Base-by-base conservation (phyloP, 192 early-diverging fungal species). In the Coemansia sp. region DNA sequence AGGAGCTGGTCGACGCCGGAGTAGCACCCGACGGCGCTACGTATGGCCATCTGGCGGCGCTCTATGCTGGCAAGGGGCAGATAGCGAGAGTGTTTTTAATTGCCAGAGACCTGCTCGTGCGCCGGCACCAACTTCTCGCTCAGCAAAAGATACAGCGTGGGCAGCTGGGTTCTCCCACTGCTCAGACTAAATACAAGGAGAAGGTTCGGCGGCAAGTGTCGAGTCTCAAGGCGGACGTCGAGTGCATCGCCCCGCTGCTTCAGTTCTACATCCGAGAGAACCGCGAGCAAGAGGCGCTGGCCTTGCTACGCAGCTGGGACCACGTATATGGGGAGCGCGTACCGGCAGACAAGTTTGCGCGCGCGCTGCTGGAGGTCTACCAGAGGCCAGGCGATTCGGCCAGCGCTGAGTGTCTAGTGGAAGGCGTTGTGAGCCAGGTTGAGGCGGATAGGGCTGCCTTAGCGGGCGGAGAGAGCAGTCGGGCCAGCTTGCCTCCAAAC, bases 251-350 rank as follows among this genome's bases (percentile, higher is more conserved):
- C 12, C 81, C 81, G 27, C 66, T 83, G 24, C 67, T 83, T 42
- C 73, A 73, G 57, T 59, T 73, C 31, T 83, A 75, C 37, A 20
- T 83, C 0, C 72, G 71, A 36, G 47, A 43, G 37, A 60, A 56
- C 40, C 69, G 60, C 36, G 73, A 75, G 37, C 15, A 45, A 4
- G 76, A 75, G 65, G 65, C 76, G 5, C 57, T 74, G 42, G 37
- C 66, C 31, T 60, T 83, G 35, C 61, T 83, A 41, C 72, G 64
- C 17, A 75, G 72, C 66, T 83, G 81, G 81, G 69, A 83, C 38
- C 59, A 51, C 27, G 22, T 66, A 0, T 69, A 83, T 37, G 36
- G 47, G 9, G 58, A 72, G n/a, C 53, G 61, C 10, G 67, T 83
- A 1, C 75, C 81, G 0, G 72, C 70, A 0, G 71, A 66, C 11